Base-by-base conservation (phyloP, 1,284 basidiomycete species). In the Polyporus tsugae region DNA sequence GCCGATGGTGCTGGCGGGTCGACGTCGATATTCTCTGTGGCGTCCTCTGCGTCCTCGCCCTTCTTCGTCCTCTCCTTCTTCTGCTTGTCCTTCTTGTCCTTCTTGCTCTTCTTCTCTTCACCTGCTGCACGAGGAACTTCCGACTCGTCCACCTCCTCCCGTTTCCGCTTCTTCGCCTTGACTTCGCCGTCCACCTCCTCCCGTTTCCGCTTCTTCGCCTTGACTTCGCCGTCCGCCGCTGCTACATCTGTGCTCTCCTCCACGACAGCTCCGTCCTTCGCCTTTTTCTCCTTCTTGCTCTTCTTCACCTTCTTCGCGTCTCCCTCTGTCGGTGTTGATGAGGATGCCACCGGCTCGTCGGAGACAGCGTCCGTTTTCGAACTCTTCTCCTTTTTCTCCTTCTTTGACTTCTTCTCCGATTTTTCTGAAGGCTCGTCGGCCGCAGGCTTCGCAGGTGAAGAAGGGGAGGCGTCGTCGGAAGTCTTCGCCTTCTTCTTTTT, bases 401-500 rank as follows among this genome's bases (percentile, higher is more conserved):
- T 78, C 70, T 78, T 77, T 67, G 75, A 73, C 68, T 78, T 77
- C 64, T 76, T 74, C 65, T 33, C 41, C 42, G 69, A 46, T 71
- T 72, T 71, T 35, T 68, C 67, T 9, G 72, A 29, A 17, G 68
- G 41, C 15, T 65, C 69, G 29, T 61, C 63, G 4, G 55, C 44
- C n/a, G 53, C 58, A 2, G 68, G 57, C 61, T 67, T 65, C 7
- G 66, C 66, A 9, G 72, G 57, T 46, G 71, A 70, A 7, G 71
- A 68, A 17, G 71, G 46, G 3, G 65, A 25, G 46, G 55, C 41
- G 19, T 61, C 72, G 53, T 71, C 61, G 35, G 41, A 69, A 41
- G 69, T 71, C 66, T 75, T 76, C 62, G 77, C 68, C 73, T 77
- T 78, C 69, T 78, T 75, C 72, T 78, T 76, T 66, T 73, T 76